These are phyloP conservation scores for Cladosporium phlei DNA, from an alignment of 2,329 filamentous ascomycete species.

Conservation along the genomic window DNA sequence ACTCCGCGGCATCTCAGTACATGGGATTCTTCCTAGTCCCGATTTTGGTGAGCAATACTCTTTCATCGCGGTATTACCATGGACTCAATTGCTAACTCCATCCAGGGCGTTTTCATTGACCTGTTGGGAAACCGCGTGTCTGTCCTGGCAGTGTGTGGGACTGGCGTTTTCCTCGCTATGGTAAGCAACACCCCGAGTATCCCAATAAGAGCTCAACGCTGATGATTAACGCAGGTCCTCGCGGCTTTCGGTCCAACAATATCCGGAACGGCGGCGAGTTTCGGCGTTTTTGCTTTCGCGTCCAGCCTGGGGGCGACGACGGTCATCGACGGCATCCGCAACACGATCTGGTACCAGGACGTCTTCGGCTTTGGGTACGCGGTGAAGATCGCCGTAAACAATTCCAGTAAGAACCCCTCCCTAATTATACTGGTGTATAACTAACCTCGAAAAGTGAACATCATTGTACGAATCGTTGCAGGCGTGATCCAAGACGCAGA, in stretches of 20 bases:
- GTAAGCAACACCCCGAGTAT: too few relatives aligned
- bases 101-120: conserved; percentile 55
- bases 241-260: conserved; percentile 49
- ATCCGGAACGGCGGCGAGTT: conserved; percentile 53
- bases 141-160: conserved; percentile 43
- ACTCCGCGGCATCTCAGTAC: conserved; percentile 54
- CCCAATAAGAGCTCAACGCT: too few relatives aligned
- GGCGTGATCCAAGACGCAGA: conserved; percentile 57
- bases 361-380: conserved; percentile 58
- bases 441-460: too few relatives aligned
- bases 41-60: too few relatives aligned
- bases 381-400: conserved; percentile 59
- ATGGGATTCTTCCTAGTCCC: conserved; percentile 56
- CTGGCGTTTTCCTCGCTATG: conserved; percentile 52
- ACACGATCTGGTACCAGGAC: conserved; percentile 55
- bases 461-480: conserved; percentile 54
- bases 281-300: conserved; percentile 57
- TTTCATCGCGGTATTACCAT: too few relatives aligned
- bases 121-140: conserved; percentile 51
- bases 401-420: too few relatives aligned
- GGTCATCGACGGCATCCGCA: conserved; percentile 59
- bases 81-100: too few relatives aligned
- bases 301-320: conserved; percentile 52
- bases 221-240: too few relatives aligned
- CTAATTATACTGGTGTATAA: too few relatives aligned